Percentiles rank a stretch among this genome's conserved stretches.
These are phyloP conservation scores for Curvularia eragrostidis DNA, from an alignment of 2,329 filamentous ascomycete genomes.

Conservation along the genomic window DNA sequence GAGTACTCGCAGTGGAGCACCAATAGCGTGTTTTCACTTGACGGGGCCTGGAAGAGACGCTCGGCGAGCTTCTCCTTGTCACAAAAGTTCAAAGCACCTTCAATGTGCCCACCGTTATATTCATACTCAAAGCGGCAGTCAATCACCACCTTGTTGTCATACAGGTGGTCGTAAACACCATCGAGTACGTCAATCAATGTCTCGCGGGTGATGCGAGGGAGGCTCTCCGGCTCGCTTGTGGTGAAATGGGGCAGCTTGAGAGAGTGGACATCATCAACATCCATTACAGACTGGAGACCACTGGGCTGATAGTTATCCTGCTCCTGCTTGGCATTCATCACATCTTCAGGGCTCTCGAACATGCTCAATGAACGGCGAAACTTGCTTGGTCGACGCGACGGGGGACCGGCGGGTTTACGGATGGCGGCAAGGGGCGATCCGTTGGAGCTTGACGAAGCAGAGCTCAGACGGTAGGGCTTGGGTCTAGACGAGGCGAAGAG, in stretches of 20 bases:
- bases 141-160: slow-evolving; percentile 83
- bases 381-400: slow-evolving; percentile 75
- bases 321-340: slow-evolving; percentile 75
- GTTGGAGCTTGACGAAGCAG: slow-evolving; percentile 63
- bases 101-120: slow-evolving; percentile 94
- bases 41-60: slow-evolving; percentile 71
- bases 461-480: slow-evolving; percentile 69
- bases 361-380: slow-evolving; percentile 94
- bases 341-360: slow-evolving; percentile 90
- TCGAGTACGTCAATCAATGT: slow-evolving; percentile 89
- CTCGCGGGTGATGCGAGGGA: slow-evolving; percentile 83
- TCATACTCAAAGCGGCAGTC: slow-evolving; percentile 99
- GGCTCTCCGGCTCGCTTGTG: slow-evolving; percentile 80
- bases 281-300: slow-evolving; percentile 76
- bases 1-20: slow-evolving; percentile 99
- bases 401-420: slow-evolving; percentile 67
- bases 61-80: slow-evolving; percentile 87
- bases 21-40: slow-evolving; percentile 77
- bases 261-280: slow-evolving; percentile 77
- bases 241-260: slow-evolving; percentile 84
- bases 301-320: slow-evolving; percentile 65
- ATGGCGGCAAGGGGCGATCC: slow-evolving; percentile 75
- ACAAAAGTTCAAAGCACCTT: slow-evolving; percentile 93
- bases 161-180: slow-evolving; percentile 77
- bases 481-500: slow-evolving; percentile 65